Conservation (phyloP, 139 green algal genomes). For the Limnomonas spitsbergensis region DNA sequence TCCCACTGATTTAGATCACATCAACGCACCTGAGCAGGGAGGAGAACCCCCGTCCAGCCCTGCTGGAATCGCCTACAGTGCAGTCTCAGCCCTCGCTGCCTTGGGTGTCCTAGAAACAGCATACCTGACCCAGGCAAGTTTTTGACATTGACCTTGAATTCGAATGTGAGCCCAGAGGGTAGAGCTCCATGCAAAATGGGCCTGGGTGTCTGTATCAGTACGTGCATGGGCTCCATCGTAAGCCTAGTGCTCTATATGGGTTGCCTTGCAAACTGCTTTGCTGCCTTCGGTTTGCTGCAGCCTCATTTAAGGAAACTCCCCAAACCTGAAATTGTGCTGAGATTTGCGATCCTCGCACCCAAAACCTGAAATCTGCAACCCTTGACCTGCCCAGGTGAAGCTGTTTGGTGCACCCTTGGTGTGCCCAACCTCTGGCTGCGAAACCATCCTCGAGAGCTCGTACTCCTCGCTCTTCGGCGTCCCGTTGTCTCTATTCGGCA, state of each 20-base stretch:
- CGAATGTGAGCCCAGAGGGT: not conserved
- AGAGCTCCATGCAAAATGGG: not conserved
- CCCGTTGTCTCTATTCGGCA: conserved; percentile 67
- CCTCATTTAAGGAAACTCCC: too few relatives aligned
- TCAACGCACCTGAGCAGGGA: too few relatives aligned
- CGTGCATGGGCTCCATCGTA: too few relatives aligned
- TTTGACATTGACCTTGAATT: not conserved
- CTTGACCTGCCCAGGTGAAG: conserved; percentile 51
- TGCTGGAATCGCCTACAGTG: conserved; percentile 14
- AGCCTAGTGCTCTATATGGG: too few relatives aligned
- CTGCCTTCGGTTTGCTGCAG: not conserved
- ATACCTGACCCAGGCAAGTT: conserved; percentile 70
- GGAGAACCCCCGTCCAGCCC: too few relatives aligned
- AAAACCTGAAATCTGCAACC: too few relatives aligned
- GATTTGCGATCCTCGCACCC: too few relatives aligned
- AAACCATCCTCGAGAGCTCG: conserved; percentile 63
- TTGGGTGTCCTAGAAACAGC: conserved; percentile 67
- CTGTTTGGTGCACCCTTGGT: conserved; percentile 48
- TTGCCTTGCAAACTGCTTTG: not conserved
- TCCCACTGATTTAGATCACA: too few relatives aligned
- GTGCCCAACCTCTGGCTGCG: conserved; percentile 70
- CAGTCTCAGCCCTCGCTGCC: conserved; percentile 41
- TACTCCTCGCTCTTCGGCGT: conserved; percentile 73
- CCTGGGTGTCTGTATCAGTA: too few relatives aligned
- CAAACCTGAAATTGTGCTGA: too few relatives aligned